Evolutionary conservation across 306 rosid genomes (phyloP), one percentile per base, ranked within the genome.

Genomic region (Canavalia gladiata): DNA sequence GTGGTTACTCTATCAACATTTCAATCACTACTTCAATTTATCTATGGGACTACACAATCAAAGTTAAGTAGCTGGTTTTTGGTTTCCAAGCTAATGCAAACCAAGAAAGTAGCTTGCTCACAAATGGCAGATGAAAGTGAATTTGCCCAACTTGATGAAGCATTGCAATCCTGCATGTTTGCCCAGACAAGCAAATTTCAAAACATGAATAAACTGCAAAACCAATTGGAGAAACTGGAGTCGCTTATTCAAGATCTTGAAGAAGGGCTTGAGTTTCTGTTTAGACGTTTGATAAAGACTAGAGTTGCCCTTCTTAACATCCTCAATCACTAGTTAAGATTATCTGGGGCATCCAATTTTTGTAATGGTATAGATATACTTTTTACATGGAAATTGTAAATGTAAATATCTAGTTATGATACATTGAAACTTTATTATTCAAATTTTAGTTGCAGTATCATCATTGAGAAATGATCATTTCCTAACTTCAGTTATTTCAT

Each of bases 271-370:
- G 84, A 70, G 8, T 42, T 46, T 72, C 6, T 85, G 28, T 77
- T 68, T 54, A 77, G 75, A 78, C 49, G 54, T 8, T 37, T 80
- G 51, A 52, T 85, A 8, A 77, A 78, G 34, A 77, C 10, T 34
- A 81, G 77, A 73, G 81, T 85, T 72, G 55, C 85, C 62, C 75
- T 84, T 69, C 84, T 80, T 9, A 84, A 84, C 43, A 45, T 76
- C 35, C 69, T 71, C n/a, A 81, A 76, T 58, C 76, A 76, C 73
- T 81, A 81, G 80, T 37, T 25, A 3, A 31, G 60, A 4, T 34
- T 11, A 74, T 60, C 5, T 1, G 1, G 42, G 29, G 42, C 57
- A 47, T 12, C 35, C 8, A 78, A 35, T 11, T 75, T 81, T 67
- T 45, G 69, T 50, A 31, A 18, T 43, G 25, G 3, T 29, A 7